A percentile compares a stretch with the other conserved stretches of the same genome.
Conservation (phyloP, 768 basidiomycete genomes). For the Boletus reticuloceps region DNA sequence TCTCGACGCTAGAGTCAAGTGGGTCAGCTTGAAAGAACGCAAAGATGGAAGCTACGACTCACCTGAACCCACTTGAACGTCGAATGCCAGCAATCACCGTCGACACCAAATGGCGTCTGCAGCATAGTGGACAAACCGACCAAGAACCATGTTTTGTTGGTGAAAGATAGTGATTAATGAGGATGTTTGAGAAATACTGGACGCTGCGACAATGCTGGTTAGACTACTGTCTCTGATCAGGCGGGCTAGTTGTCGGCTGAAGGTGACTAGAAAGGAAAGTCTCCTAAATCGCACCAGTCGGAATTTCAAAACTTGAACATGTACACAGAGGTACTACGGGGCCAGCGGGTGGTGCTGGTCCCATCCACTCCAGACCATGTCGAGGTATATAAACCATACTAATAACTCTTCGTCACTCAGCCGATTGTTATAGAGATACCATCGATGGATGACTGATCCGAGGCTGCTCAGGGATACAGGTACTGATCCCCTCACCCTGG, state of each 20-base stretch:
- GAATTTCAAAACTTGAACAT: slow-evolving; percentile 5
- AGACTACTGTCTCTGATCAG: neutral
- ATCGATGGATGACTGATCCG: slow-evolving; percentile 83
- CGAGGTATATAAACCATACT: slow-evolving; percentile 7
- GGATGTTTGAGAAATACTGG: slow-evolving; percentile 1
- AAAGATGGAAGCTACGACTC: slow-evolving; percentile 36
- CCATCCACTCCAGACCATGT: slow-evolving; percentile 71
- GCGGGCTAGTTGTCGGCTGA: neutral
- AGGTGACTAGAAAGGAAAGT: slow-evolving; percentile 15
- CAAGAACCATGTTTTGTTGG: slow-evolving; percentile 48
- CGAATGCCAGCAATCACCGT: slow-evolving; percentile 90
- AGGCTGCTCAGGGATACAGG: slow-evolving; percentile 76
- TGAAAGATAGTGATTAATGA: neutral
- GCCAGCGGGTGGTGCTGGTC: slow-evolving; percentile 67
- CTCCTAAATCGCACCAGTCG: slow-evolving; percentile 9
- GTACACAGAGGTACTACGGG: slow-evolving; percentile 45
- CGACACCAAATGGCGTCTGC: slow-evolving; percentile 84
- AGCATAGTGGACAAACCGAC: slow-evolving; percentile 78
- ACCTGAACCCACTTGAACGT: slow-evolving; percentile 89
- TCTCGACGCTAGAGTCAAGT: slow-evolving; percentile 53
- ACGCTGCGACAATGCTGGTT: neutral
- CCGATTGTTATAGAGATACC: slow-evolving; percentile 57
- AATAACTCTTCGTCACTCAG: neutral
- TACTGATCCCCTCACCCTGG: slow-evolving; percentile 75
- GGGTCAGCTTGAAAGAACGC: neutral